Base-by-base conservation (phyloP, 202 grass and related monocot genomes). In the Elaeis oleifera region DNA sequence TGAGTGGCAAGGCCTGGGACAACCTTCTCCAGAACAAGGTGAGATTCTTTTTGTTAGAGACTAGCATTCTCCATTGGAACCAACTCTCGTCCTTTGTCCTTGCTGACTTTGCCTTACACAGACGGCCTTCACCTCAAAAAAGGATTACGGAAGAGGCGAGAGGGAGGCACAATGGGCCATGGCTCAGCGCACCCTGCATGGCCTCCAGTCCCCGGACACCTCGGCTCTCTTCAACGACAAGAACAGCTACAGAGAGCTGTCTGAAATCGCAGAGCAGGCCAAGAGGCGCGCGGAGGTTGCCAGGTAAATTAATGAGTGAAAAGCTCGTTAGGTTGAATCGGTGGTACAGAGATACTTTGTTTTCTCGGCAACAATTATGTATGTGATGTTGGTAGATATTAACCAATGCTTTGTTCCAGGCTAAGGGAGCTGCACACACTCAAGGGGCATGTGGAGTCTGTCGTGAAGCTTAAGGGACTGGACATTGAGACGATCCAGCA, bases 231-330 rank as follows among this genome's bases (percentile, higher is more conserved):
- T 86, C 36, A 59, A 74, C 17, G 82, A 81, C 72, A 75, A 56
- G 25, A 56, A n/a, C 28, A 72, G 74, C 61, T 90, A 81, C 84
- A 59, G 79, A 16, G 90, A 95, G 64, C 80, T 95, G 23, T 89
- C 85, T 6, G 90, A 95, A 74, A 75, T 95, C 20, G 90, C 90
- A 9, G 90, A 95, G 57, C 90, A 95, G 60, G 90, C 90, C 0
- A 87, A 76, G 61, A 89, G 74, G 80, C 74, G 90, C 3, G 90
- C 90, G 14, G 85, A 95, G 81, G 71, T 95, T 61, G 83, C 80
- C 4, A 76, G 83, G 83, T 81, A 80, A 52, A 13, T 13, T 6
- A 2, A 13, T 44, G 3, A 44, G 36, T 5, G 6, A 9, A 44
- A 44, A 44, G 36, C 36, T 3, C 36, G 11, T 5, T 44, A 13